Percentiles rank a stretch among this genome's conserved stretches.
Evolutionary conservation across 345 rosid species (phyloP).

Genomic region (Lenwebbia sp.): DNA sequence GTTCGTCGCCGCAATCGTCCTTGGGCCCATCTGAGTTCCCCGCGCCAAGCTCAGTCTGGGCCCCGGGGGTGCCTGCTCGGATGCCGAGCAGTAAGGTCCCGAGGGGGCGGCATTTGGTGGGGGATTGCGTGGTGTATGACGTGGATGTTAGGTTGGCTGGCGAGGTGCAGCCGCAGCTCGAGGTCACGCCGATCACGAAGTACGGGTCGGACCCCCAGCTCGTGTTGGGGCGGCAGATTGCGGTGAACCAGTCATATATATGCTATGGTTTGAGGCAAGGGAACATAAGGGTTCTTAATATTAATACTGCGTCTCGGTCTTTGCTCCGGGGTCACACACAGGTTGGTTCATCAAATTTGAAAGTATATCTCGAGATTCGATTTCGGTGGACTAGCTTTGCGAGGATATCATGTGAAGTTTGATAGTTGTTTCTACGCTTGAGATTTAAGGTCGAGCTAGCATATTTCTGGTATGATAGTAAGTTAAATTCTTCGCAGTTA

Average conservation of each 20-base stretch:
- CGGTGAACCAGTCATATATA: slow-evolving; percentile 64
- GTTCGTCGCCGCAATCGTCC: slow-evolving; percentile 12
- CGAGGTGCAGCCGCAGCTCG: slow-evolving; percentile 76
- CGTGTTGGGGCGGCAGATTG: slow-evolving; percentile 73
- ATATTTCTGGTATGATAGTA: background rate
- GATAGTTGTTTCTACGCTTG: background rate
- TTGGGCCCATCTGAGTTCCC: slow-evolving; percentile 4
- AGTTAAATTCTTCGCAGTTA: background rate
- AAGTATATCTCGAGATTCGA: background rate
- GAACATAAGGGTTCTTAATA: slow-evolving; percentile 69
- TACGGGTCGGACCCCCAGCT: slow-evolving; percentile 83
- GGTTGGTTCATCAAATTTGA: slow-evolving; percentile 23
- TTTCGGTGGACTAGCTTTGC: background rate
- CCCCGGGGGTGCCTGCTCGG: slow-evolving; percentile 20
- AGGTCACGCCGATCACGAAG: slow-evolving; percentile 86
- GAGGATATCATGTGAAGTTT: background rate
- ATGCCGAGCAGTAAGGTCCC: slow-evolving; percentile 45
- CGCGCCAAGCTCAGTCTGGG: slow-evolving; percentile 11
- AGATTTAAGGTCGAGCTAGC: background rate
- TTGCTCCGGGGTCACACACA: slow-evolving; percentile 74
- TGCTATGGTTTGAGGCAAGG: slow-evolving; percentile 89
- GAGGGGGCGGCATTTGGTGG: slow-evolving; percentile 50
- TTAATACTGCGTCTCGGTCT: slow-evolving; percentile 71
- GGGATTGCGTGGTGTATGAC: slow-evolving; percentile 47
- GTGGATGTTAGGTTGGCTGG: slow-evolving; percentile 52